These are phyloP conservation scores for Trametes meyenii DNA, from an alignment of 768 basidiomycete genomes.

Conservation along the genomic window DNA sequence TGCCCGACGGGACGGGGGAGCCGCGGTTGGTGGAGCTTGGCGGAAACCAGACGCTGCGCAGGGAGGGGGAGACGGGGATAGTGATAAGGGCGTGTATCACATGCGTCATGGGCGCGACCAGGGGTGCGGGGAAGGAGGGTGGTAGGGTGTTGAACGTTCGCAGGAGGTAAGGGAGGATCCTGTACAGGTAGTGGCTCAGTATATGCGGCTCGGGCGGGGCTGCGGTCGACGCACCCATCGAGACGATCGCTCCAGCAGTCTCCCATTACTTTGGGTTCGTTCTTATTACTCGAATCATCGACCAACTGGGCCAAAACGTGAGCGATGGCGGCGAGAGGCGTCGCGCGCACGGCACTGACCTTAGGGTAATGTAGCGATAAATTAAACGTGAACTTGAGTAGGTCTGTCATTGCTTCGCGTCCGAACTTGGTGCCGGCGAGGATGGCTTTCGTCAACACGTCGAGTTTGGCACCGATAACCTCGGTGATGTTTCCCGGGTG, in stretches of 20 bases:
- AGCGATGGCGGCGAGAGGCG: not conserved
- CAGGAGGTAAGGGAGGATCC: slow-evolving; percentile 72
- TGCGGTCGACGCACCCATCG: slow-evolving; percentile 57
- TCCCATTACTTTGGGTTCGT: slow-evolving; percentile 55
- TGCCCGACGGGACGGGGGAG: slow-evolving; percentile 38
- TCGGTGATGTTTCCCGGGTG: slow-evolving; percentile 56
- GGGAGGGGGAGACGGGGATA: slow-evolving; percentile 65
- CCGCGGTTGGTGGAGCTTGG: slow-evolving; percentile 30
- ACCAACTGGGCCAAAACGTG: slow-evolving; percentile 23
- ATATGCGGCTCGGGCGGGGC: not conserved
- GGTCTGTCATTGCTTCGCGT: slow-evolving; percentile 76
- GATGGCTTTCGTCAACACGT: slow-evolving; percentile 52
- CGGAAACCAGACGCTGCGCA: slow-evolving; percentile 66
- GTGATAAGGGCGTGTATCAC: slow-evolving; percentile 81
- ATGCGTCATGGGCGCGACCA: slow-evolving; percentile 75
- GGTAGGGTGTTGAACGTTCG: slow-evolving; percentile 71
- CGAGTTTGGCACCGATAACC: slow-evolving; percentile 62
- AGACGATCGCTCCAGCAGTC: slow-evolving; percentile 78
- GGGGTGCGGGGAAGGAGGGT: slow-evolving; percentile 59
- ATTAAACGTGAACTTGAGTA: slow-evolving; percentile 86
- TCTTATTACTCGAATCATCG: slow-evolving; percentile 23
- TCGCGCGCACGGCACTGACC: slow-evolving; percentile 42
- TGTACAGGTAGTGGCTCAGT: slow-evolving; percentile 31
- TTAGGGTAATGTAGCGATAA: slow-evolving; percentile 81
- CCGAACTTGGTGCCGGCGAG: slow-evolving; percentile 55